Conservation (phyloP, 164 flowering plant genomes). For the Magnolia sinica region DNA sequence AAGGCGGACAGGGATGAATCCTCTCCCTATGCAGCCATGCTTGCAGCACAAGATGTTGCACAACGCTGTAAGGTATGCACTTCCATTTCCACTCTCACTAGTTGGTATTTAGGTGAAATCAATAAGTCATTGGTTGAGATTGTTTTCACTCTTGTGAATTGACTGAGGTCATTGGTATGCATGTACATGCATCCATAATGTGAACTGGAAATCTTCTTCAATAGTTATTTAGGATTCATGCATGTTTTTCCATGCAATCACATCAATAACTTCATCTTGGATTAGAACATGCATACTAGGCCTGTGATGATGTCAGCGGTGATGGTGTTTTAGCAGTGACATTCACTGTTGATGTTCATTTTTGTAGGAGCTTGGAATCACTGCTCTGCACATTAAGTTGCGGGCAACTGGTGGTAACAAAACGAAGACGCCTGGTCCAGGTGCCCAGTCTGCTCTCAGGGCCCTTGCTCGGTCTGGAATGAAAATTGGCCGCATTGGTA, state of each 20-base stretch:
- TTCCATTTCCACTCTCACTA: neutral
- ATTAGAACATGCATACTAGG: neutral
- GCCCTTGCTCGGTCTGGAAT: constrained; percentile 91
- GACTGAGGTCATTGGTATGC: neutral
- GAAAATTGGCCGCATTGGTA: constrained; percentile 91
- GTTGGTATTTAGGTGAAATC: neutral
- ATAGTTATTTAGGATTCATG: neutral
- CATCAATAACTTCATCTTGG: too few species aligned
- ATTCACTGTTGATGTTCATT: neutral
- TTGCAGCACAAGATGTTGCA: constrained; percentile 90
- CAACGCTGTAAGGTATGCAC: constrained; percentile 68
- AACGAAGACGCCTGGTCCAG: constrained; percentile 93
- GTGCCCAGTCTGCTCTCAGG: constrained; percentile 87
- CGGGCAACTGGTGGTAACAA: constrained; percentile 94
- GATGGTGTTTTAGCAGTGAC: neutral
- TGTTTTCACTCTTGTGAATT: neutral
- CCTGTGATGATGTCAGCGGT: neutral
- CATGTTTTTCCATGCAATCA: neutral
- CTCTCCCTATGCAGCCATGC: constrained; percentile 91
- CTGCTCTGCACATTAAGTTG: constrained; percentile 82
- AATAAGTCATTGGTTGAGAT: too few species aligned
- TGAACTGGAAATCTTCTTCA: neutral
- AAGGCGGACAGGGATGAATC: constrained; percentile 93
- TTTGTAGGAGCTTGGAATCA: constrained; percentile 72
- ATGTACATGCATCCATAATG: neutral